These are phyloP conservation scores for Camelina laxa DNA, from an alignment of 345 rosid genomes.

Conservation along the genomic window DNA sequence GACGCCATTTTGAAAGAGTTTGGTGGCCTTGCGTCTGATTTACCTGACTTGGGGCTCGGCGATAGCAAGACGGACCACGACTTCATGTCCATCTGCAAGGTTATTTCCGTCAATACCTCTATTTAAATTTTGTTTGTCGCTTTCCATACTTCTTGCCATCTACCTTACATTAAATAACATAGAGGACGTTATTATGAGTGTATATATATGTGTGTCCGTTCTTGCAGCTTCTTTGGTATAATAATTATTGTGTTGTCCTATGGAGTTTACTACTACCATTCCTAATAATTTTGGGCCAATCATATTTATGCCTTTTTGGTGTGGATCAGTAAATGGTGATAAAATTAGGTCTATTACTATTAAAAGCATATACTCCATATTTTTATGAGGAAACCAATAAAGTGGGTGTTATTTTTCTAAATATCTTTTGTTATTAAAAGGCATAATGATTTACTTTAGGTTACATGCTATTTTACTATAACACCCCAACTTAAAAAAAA, in stretches of 20 bases:
- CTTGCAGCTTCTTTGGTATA: slow-evolving; percentile 34
- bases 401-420: neutral
- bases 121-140: neutral
- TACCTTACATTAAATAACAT: slow-evolving; percentile 26
- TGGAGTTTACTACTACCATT: slow-evolving; percentile 26
- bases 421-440: neutral
- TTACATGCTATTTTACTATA: neutral
- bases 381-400: neutral
- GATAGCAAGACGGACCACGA: slow-evolving; percentile 73
- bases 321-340: slow-evolving; percentile 15
- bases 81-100: slow-evolving; percentile 96
- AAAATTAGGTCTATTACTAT: slow-evolving; percentile 25
- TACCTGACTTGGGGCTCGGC: slow-evolving; percentile 88
- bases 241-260: slow-evolving; percentile 26
- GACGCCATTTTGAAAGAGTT: slow-evolving; percentile 66
- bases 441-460: neutral
- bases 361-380: neutral
- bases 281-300: slow-evolving; percentile 23
- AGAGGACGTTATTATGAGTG: slow-evolving; percentile 29
- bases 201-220: slow-evolving; percentile 27
- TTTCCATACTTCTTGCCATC: slow-evolving; percentile 29
- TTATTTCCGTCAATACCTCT: slow-evolving; percentile 33
- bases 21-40: slow-evolving; percentile 46
- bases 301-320: slow-evolving; percentile 6
- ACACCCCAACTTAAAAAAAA: no score